Conservation (phyloP, 228 moss, liverwort and hornwort genomes). For the Sphagnum magellanicum region DNA sequence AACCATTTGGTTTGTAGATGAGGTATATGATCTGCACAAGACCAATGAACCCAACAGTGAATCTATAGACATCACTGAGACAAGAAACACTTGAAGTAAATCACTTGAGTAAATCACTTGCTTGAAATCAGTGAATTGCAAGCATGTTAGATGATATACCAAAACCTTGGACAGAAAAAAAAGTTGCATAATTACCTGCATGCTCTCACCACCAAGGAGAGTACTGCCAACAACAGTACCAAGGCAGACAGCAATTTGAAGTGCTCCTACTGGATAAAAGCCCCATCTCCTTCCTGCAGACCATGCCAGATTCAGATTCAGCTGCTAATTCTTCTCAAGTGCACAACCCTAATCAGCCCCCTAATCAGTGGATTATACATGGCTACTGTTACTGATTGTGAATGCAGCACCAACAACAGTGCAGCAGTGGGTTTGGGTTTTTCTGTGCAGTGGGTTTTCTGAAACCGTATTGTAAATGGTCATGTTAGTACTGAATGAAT, state of each 20-base stretch:
- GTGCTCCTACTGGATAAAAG: conserved; percentile 29
- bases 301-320: background rate
- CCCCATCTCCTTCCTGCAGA: conserved; percentile 43
- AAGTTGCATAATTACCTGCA: conserved; percentile 24
- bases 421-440: no score
- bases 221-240: conserved; percentile 47
- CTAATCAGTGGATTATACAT: background rate
- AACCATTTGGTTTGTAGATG: conserved; percentile 28
- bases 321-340: background rate
- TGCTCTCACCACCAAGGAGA: conserved; percentile 57
- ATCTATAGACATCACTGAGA: no score
- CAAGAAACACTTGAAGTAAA: no score
- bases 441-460: no score
- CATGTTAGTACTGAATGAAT: no score
- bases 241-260: conserved; percentile 53
- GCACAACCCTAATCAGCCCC: background rate
- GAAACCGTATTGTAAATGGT: no score
- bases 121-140: no score
- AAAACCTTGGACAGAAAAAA: no score
- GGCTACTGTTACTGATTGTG: background rate
- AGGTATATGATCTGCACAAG: conserved; percentile 36
- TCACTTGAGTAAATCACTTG: no score
- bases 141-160: no score
- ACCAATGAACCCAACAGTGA: no score
- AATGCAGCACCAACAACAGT: no score